Percentiles rank a stretch among this genome's conserved stretches.
These are phyloP conservation scores for Scutellaria galericulata DNA, from an alignment of 257 asterid genomes.

Conservation along the genomic window DNA sequence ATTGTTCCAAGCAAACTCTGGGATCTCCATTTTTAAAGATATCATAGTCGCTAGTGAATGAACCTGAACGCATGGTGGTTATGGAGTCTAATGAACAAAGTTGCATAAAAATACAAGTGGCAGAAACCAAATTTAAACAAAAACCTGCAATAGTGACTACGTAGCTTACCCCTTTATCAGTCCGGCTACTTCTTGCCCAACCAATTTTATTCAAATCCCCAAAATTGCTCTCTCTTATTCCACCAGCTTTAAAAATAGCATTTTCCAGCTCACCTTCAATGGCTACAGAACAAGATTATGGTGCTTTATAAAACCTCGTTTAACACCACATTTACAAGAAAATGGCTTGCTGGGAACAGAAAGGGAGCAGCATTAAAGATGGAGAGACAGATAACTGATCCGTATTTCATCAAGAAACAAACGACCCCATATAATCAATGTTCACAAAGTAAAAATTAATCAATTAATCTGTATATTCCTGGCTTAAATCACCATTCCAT, in stretches of 20 bases:
- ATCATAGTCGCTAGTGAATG: constrained; percentile 95
- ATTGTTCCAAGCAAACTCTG: constrained; percentile 82
- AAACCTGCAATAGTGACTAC: constrained; percentile 6
- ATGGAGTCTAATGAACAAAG: constrained; percentile 26
- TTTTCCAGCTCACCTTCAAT: constrained; percentile 92
- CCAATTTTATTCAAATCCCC: constrained; percentile 85
- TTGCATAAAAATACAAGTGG: constrained; percentile 20
- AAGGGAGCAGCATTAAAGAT: not conserved
- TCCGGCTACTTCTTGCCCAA: constrained; percentile 98
- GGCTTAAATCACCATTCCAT: constrained; percentile 3
- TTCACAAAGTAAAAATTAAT: not conserved
- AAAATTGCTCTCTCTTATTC: constrained; percentile 84
- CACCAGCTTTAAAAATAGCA: constrained; percentile 87
- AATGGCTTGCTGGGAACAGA: not conserved
- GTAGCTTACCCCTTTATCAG: constrained; percentile 89
- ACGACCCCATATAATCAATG: not conserved
- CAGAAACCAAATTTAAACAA: constrained; percentile 22
- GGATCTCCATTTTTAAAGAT: constrained; percentile 93
- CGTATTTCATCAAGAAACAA: not conserved
- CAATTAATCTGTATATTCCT: not conserved
- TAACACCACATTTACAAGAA: constrained; percentile 5
- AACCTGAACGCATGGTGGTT: constrained; percentile 56
- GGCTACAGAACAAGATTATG: constrained; percentile 55
- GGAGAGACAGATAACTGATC: not conserved
- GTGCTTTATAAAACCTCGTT: constrained; percentile 40